These are phyloP conservation scores for Aspergillus ochraceus DNA, from an alignment of 2,329 filamentous ascomycete genomes.

Conservation along the genomic window DNA sequence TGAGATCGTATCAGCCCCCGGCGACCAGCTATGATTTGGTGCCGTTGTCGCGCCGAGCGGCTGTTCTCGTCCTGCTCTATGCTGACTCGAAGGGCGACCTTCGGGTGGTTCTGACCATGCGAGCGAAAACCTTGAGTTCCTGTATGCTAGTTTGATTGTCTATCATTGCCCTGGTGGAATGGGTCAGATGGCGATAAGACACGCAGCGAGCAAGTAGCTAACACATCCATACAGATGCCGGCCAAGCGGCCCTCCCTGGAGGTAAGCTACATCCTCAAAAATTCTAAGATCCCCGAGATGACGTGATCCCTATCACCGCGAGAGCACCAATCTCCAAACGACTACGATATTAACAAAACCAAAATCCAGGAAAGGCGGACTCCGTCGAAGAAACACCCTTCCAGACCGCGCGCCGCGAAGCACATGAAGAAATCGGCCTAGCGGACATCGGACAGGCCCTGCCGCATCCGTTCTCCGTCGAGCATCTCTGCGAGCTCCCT, in stretches of 20 bases:
- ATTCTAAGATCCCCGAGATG: too few species aligned
- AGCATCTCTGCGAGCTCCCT: slow-evolving; percentile 84
- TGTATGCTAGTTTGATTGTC: slow-evolving; percentile 40
- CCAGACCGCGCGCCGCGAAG: slow-evolving; percentile 84
- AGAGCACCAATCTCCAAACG: too few species aligned
- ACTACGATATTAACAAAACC: background rate
- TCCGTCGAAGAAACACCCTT: slow-evolving; percentile 59
- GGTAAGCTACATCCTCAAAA: slow-evolving; percentile 56
- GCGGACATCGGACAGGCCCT: slow-evolving; percentile 69
- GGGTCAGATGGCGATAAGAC: background rate
- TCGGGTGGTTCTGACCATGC: slow-evolving; percentile 63
- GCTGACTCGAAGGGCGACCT: slow-evolving; percentile 80
- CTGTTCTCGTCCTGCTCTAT: slow-evolving; percentile 84
- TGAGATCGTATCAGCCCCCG: slow-evolving; percentile 58
- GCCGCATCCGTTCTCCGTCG: slow-evolving; percentile 76
- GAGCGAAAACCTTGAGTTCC: slow-evolving; percentile 58
- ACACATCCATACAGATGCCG: slow-evolving; percentile 53
- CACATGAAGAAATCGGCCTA: slow-evolving; percentile 89
- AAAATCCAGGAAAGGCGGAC: slow-evolving; percentile 50
- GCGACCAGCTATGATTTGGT: slow-evolving; percentile 58
- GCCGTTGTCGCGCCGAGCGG: slow-evolving; percentile 68
- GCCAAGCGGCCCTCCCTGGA: slow-evolving; percentile 83
- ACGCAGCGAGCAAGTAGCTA: background rate
- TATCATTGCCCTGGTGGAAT: background rate
- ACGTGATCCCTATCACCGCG: too few species aligned